phyloP scores from a whole-genome alignment of 2,329 filamentous ascomycete genomes.

The Ambrosiella xylebori region DNA sequence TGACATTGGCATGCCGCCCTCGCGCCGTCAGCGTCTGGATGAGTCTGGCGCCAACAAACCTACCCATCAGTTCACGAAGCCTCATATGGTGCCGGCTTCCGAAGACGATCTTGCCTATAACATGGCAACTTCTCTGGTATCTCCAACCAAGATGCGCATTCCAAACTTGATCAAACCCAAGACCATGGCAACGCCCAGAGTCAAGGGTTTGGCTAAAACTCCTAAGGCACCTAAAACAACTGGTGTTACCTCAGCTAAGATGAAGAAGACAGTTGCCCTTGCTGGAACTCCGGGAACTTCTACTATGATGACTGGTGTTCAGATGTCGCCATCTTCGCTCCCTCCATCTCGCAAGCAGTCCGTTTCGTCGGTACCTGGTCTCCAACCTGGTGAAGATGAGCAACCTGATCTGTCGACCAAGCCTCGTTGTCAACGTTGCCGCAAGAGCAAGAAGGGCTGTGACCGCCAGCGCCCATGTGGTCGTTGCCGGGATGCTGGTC shows the following conservation, averaged over 20 bases:
- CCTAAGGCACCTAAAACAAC: constrained; percentile 28
- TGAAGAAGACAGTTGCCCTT: constrained; percentile 34
- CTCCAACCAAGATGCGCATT: constrained; percentile 8
- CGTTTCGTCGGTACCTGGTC: constrained; percentile 38
- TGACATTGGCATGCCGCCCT: constrained; percentile 33
- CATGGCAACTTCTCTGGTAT: background rate
- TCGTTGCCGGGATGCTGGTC: constrained; percentile 87
- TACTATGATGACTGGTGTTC: constrained; percentile 16
- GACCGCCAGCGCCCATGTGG: constrained; percentile 91
- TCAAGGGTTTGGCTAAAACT: constrained; percentile 24
- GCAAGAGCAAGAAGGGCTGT: constrained; percentile 99
- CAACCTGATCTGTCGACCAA: constrained; percentile 86
- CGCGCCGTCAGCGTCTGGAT: constrained; percentile 41
- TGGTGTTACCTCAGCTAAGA: constrained; percentile 20
- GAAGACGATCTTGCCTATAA: constrained; percentile 3
- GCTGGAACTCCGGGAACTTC: constrained; percentile 13
- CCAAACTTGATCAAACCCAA: constrained; percentile 21
- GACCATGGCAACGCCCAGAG: constrained; percentile 21
- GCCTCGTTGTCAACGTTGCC: constrained; percentile 91
- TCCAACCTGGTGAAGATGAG: constrained; percentile 56
- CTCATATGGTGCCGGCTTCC: background rate
- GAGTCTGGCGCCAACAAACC: constrained; percentile 25
- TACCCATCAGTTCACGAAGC: constrained; percentile 16
- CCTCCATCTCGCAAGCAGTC: constrained; percentile 63
- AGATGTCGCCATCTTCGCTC: constrained; percentile 47